Evolutionary conservation across 2,329 filamentous ascomycete species (phyloP), one percentile per base, ranked within the genome.

Genomic region (Penicillium hordei): DNA sequence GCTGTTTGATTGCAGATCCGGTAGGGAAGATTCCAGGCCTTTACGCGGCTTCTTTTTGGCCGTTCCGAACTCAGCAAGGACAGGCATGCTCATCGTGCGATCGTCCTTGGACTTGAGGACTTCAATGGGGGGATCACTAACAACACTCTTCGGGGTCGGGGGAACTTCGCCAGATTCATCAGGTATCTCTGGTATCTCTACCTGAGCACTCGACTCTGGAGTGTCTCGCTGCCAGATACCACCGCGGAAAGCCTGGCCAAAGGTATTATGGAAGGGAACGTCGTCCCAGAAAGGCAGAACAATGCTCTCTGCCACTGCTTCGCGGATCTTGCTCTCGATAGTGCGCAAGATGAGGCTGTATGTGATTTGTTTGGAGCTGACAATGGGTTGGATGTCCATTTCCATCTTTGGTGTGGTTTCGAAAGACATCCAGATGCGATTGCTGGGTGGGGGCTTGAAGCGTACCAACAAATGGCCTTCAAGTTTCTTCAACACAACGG

Each of bases 261-360:
- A 82, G 0, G 92, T 97, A 66, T 89, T 86, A 70, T 91, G 89
- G 74, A 99, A 97, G 0, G 94, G 92, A 25, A 91, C 83, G 71
- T 99, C 94, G 64, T 99, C 94, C 93, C 94, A 99, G 70, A 96
- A 96, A 0, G 94, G 94, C 55, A 89, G 81, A 2, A 99, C 94
- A 21, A 97, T 75, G 1, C 92, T 96, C 76, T 99, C 94, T 10
- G 89, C 90, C 59, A 99, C 83, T 9, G 97, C 92, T 74, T 97
- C 93, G 69, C 95, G 90, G 72, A 99, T 97, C 49, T 92, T 85
- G 69, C 90, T 96, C 75, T 99, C 94, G 58, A 99, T 97, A 60
- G 95, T 91, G 49, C 92, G 86, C 13, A 97, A 82, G 55, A 99
- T 94, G 58, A 96, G 84, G 1, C 89, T 90, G 74, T 96, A 97